Evolutionary conservation across 495 filamentous ascomycete species (phyloP).

Genomic region (Emericellopsis terricola): DNA sequence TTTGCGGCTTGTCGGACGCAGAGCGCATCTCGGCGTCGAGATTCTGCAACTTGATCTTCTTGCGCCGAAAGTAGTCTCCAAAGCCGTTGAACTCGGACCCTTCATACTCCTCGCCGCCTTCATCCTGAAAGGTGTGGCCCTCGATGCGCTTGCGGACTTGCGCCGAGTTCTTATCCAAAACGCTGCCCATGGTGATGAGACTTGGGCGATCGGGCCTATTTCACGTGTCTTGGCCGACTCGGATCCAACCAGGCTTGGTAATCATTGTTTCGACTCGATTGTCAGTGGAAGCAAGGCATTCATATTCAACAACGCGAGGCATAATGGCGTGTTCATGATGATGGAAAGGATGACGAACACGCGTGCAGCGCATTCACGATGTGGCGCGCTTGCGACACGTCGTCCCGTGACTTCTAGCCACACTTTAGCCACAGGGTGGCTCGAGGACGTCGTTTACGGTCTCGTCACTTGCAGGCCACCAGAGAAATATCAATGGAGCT

Average conservation of each 20-base stretch:
- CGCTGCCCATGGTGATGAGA: slow-evolving; percentile 65
- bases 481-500: too few relatives aligned
- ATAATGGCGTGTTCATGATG: not conserved
- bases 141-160: slow-evolving; percentile 73
- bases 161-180: slow-evolving; percentile 56
- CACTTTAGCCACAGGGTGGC: too few relatives aligned
- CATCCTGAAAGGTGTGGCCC: slow-evolving; percentile 38
- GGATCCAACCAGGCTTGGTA: not conserved
- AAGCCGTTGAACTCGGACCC: slow-evolving; percentile 77
- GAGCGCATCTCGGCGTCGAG: slow-evolving; percentile 64
- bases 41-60: slow-evolving; percentile 92
- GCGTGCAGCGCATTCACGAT: slow-evolving; percentile 2
- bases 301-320: not conserved
- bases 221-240: slow-evolving; percentile 5
- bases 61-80: slow-evolving; percentile 75
- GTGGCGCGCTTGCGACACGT: slow-evolving; percentile 7
- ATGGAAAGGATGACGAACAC: not conserved
- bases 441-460: too few relatives aligned
- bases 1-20: slow-evolving; percentile 52
- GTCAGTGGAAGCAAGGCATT: not conserved
- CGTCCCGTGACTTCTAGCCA: slow-evolving; percentile 14
- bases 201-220: slow-evolving; percentile 6
- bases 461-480: too few relatives aligned
- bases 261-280: too few relatives aligned
- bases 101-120: slow-evolving; percentile 83